Conservation (phyloP, 2,329 filamentous ascomycete species). For the Fusarium sp. region DNA sequence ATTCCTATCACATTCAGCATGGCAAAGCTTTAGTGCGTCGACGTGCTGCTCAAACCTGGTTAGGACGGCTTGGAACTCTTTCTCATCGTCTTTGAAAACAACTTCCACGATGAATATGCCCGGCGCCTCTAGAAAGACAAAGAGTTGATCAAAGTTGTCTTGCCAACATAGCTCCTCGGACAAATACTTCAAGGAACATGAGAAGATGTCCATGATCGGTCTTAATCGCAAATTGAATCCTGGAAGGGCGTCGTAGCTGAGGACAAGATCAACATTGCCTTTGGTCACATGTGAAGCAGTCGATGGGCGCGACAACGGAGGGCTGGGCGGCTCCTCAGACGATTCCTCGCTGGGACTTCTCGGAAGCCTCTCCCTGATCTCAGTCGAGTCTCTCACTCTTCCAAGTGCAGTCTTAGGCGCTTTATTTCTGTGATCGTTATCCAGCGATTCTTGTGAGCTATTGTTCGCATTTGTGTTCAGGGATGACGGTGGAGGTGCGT, state of each 20-base stretch:
- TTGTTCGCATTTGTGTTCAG: background rate
- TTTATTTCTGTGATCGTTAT: background rate
- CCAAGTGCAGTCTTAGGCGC: no score
- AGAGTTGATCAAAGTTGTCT: background rate
- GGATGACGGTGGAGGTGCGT: background rate
- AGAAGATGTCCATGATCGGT: background rate
- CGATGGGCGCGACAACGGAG: rapidly evolving
- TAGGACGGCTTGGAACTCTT: conserved; percentile 1
- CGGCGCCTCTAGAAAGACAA: conserved; percentile 6
- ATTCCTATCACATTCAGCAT: background rate
- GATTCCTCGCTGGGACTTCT: background rate
- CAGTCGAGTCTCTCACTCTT: rapidly evolving
- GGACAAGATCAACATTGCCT: background rate
- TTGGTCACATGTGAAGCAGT: background rate
- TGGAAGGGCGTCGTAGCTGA: conserved; percentile 17
- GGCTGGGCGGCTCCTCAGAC: rapidly evolving
- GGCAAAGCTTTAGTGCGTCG: background rate
- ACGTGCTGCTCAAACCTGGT: conserved; percentile 9
- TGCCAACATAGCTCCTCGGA: conserved; percentile 1
- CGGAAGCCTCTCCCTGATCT: no score
- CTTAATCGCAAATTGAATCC: background rate
- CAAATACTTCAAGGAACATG: background rate
- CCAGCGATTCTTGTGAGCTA: background rate
- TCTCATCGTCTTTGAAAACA: background rate
- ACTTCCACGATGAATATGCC: background rate